Conservation (phyloP, 257 asterid genomes). For the Solanum neorickii region DNA sequence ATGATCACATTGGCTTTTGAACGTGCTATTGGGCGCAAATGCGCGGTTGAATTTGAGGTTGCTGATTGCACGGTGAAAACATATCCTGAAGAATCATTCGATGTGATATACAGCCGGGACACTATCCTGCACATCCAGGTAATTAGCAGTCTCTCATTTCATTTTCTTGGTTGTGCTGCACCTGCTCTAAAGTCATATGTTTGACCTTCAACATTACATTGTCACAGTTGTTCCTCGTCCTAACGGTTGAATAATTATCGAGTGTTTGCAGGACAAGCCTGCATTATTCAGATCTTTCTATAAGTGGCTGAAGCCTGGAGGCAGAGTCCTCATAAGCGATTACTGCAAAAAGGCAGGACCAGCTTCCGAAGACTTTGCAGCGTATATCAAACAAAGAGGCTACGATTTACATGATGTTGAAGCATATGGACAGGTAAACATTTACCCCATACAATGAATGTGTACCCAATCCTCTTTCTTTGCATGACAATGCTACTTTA, state of each 20-base stretch:
- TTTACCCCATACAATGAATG: not conserved
- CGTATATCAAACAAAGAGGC: constrained; percentile 1
- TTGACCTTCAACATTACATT: not conserved
- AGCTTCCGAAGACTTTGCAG: constrained; percentile 1
- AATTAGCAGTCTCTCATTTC: not conserved
- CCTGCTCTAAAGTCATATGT: not conserved
- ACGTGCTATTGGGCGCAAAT: constrained; percentile 68
- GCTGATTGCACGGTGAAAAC: constrained; percentile 88
- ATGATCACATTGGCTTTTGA: constrained; percentile 92
- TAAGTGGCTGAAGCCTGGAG: constrained; percentile 99
- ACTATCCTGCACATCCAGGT: constrained; percentile 94
- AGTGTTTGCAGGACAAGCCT: constrained; percentile 73
- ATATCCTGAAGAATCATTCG: constrained; percentile 65
- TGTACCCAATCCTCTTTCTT: not conserved
- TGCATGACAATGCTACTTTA: not conserved
- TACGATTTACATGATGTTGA: constrained; percentile 4
- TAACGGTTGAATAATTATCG: not conserved
- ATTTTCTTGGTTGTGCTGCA: not conserved
- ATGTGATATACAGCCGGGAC: constrained; percentile 91
- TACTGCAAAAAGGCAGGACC: constrained; percentile 21
- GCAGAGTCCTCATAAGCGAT: constrained; percentile 81
- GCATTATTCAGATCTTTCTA: constrained; percentile 73
- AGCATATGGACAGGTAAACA: constrained; percentile 37
- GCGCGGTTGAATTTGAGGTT: constrained; percentile 93
- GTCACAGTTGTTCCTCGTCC: not conserved